A percentile compares a stretch with the other conserved stretches of the same genome.
Evolutionary conservation across 192 early-diverging fungal species (phyloP).

Genomic region (Podila epicladia): DNA sequence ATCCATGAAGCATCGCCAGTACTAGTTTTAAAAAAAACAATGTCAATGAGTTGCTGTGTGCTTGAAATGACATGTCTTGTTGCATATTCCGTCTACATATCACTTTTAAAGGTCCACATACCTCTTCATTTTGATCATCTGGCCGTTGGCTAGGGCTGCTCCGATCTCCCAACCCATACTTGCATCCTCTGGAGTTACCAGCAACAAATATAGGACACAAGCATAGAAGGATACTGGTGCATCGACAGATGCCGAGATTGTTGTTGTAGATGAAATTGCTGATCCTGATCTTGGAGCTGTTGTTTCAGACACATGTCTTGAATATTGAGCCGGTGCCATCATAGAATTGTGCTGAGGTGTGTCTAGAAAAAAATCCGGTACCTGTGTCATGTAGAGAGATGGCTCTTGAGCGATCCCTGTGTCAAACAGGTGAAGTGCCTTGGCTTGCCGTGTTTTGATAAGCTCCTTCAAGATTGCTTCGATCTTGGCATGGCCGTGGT

Average conservation of each 20-base stretch:
- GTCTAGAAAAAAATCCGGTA: neutral
- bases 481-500: neutral
- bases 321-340: no score
- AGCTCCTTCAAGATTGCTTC: constrained; percentile 3
- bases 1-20: constrained; percentile 14
- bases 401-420: constrained; percentile 14
- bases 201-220: constrained; percentile 14
- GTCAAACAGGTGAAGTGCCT: constrained; percentile 21
- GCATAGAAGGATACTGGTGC: constrained; percentile 7
- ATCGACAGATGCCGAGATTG: neutral
- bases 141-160: constrained; percentile 17
- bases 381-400: constrained; percentile 13
- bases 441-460: constrained; percentile 3
- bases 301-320: neutral
- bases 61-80: neutral
- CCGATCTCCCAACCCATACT: constrained; percentile 25
- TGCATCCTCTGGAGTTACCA: constrained; percentile 2
- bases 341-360: neutral
- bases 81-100: neutral
- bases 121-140: constrained; percentile 7
- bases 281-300: neutral
- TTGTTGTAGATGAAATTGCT: neutral
- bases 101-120: neutral
- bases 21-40: neutral
- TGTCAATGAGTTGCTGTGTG: neutral